Evolutionary conservation across 1,139 yeast genomes (phyloP).

Genomic region (Yamadazyma triangularis): DNA sequence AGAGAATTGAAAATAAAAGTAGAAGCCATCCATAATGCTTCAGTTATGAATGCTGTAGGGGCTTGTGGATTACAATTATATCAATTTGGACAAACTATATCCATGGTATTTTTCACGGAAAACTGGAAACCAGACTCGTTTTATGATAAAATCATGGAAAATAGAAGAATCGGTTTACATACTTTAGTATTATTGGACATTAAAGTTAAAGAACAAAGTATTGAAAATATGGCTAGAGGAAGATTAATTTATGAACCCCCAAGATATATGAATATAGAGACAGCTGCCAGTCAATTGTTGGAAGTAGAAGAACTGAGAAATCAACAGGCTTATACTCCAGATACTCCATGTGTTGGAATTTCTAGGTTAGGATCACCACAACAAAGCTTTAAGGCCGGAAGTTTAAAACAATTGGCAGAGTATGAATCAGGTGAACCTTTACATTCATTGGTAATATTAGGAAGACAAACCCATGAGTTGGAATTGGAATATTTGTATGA

Average conservation of each 20-base stretch:
- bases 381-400: conserved; percentile 82
- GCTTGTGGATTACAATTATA: conserved; percentile 95
- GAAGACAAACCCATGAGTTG: conserved; percentile 90
- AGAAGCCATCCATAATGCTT: conserved; percentile 89
- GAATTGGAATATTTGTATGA: conserved; percentile 83
- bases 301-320: conserved; percentile 78
- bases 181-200: conserved; percentile 85
- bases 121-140: conserved; percentile 96
- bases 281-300: conserved; percentile 82
- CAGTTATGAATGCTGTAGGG: conserved; percentile 98
- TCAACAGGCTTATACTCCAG: conserved; percentile 72
- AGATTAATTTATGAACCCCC: conserved; percentile 93
- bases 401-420: conserved; percentile 65
- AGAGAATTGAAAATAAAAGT: conserved; percentile 74
- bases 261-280: conserved; percentile 87
- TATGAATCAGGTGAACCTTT: conserved; percentile 94
- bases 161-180: conserved; percentile 84
- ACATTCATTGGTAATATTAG: conserved; percentile 86
- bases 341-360: conserved; percentile 91
- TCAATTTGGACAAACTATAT: conserved; percentile 94
- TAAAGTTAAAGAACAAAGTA: conserved; percentile 93
- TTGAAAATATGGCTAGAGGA: conserved; percentile 93
- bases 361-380: conserved; percentile 85
- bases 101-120: conserved; percentile 92
- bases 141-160: conserved; percentile 84